Percentiles rank a stretch among this genome's conserved stretches.
Evolutionary conservation across 2,329 filamentous ascomycete genomes (phyloP).

Genomic region (Epichloe amarillans): DNA sequence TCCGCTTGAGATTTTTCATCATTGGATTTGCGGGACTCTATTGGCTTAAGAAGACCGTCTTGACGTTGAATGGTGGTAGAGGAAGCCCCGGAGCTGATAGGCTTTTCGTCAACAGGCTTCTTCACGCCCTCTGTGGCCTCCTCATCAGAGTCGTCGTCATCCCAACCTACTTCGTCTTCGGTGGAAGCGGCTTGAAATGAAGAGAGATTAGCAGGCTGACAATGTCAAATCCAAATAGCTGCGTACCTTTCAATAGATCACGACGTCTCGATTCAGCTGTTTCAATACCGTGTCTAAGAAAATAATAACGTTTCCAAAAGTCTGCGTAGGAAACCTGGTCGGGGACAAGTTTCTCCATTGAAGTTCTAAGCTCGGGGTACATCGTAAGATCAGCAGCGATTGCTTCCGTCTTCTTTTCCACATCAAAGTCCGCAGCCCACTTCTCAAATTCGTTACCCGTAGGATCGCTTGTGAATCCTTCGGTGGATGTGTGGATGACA

Average conservation of each 20-base stretch:
- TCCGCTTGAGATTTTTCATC: slow-evolving; percentile 84
- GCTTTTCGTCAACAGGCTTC: slow-evolving; percentile 18
- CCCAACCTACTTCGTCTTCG: slow-evolving; percentile 59
- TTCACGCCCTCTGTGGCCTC: slow-evolving; percentile 17
- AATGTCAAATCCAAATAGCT: background rate
- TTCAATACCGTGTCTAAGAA: slow-evolving; percentile 82
- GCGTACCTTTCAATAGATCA: slow-evolving; percentile 78
- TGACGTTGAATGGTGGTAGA: slow-evolving; percentile 48
- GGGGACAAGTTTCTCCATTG: slow-evolving; percentile 95
- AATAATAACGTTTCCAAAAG: slow-evolving; percentile 96
- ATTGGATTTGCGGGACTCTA: slow-evolving; percentile 59
- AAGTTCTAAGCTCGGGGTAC: slow-evolving; percentile 69
- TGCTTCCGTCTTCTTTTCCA: slow-evolving; percentile 70
- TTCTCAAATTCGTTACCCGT: slow-evolving; percentile 57
- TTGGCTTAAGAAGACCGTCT: slow-evolving; percentile 41
- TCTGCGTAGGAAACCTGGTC: slow-evolving; percentile 76
- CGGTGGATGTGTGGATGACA: slow-evolving; percentile 75
- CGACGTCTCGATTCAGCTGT: slow-evolving; percentile 79
- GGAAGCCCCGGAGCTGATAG: slow-evolving; percentile 37
- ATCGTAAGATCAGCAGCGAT: slow-evolving; percentile 73
- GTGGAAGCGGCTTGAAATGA: slow-evolving; percentile 45
- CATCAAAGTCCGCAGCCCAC: slow-evolving; percentile 65
- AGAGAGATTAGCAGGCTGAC: slow-evolving; percentile 7
- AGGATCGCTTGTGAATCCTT: slow-evolving; percentile 75
- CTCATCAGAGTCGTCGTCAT: slow-evolving; percentile 53